Base-by-base conservation (phyloP, 495 filamentous ascomycete species). In the Hypoxylon lienhwacheense region DNA sequence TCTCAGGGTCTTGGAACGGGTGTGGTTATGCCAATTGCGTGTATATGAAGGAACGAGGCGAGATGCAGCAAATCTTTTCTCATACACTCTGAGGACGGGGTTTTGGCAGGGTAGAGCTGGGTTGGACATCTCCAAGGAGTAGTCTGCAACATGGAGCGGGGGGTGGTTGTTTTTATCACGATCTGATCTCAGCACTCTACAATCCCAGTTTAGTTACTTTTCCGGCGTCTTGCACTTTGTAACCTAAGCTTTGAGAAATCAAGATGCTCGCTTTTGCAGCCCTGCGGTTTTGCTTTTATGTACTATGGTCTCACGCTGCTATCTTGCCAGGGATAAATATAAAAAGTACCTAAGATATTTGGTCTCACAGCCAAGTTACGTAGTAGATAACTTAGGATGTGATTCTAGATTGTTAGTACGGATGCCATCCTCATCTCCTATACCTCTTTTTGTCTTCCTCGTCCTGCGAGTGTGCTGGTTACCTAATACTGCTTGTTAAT, bases 31-130 rank as follows among this genome's bases (percentile, higher is more conserved):
- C 20, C 6, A 31, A 48, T 31, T 42, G 39, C 53, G 35, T 59
- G 55, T 60, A 55, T 52, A 65, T 67, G 50, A 57, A 52, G 33
- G 52, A 42, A 60, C 36, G 55, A 53, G 42, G 47, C 28, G 26
- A 46, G 53, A 61, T 41, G 33, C 42, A 53, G 26, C 22, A 39
- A 47, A 61, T 67, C 41, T 64, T 59, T 58, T 58, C 65, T 55
- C 52, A 60, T 58, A 55, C 58, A 56, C 16, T n/a, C n/a, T 29
- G 52, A 58, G 56, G 55, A 63, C 20, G 29, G 36, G 52, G 29
- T 54, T 60, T 60, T 54, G 50, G 50, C 40, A 28, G 40, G 49
- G 48, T 10, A 29, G 44, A 54, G 25, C 21, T 46, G 33, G 56
- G 31, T 60, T 60, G 56, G 56, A 60, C 45, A 60, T 60, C 22